Evolutionary conservation across 768 basidiomycete species (phyloP).

Genomic region (Trametes maxima): DNA sequence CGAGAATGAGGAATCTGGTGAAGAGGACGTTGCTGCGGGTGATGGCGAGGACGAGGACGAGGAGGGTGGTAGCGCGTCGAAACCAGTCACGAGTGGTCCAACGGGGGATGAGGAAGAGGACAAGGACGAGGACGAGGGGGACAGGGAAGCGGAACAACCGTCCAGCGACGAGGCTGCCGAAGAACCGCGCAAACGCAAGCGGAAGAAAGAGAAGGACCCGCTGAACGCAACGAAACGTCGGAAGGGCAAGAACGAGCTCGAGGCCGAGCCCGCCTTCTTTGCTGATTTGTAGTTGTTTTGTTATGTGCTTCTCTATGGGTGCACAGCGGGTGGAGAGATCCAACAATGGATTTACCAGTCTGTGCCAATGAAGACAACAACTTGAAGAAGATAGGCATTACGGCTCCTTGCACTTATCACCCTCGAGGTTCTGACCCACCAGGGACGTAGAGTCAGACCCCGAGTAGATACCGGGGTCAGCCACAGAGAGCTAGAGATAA

Average conservation of each 20-base stretch:
- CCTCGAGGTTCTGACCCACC: too few species aligned
- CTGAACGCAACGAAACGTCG: slow-evolving; percentile 49
- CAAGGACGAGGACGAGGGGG: slow-evolving; percentile 35
- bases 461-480: too few species aligned
- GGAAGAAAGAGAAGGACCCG: slow-evolving; percentile 54
- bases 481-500: too few species aligned
- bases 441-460: too few species aligned
- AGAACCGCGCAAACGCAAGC: slow-evolving; percentile 54
- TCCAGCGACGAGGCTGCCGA: slow-evolving; percentile 26
- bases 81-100: neutral
- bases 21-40: neutral
- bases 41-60: neutral
- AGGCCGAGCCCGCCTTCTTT: slow-evolving; percentile 66
- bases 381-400: too few species aligned
- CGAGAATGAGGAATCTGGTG: neutral
- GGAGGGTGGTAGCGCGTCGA: neutral
- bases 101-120: slow-evolving; percentile 35
- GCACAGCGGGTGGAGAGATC: too few species aligned
- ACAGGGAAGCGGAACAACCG: slow-evolving; percentile 21
- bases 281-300: slow-evolving; percentile 51
- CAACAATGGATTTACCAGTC: too few species aligned
- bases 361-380: too few species aligned
- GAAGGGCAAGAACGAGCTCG: slow-evolving; percentile 62
- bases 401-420: too few species aligned
- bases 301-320: neutral